phyloP scores from a whole-genome alignment of 2,329 filamentous ascomycete genomes.

The Aspergillus sp. region DNA sequence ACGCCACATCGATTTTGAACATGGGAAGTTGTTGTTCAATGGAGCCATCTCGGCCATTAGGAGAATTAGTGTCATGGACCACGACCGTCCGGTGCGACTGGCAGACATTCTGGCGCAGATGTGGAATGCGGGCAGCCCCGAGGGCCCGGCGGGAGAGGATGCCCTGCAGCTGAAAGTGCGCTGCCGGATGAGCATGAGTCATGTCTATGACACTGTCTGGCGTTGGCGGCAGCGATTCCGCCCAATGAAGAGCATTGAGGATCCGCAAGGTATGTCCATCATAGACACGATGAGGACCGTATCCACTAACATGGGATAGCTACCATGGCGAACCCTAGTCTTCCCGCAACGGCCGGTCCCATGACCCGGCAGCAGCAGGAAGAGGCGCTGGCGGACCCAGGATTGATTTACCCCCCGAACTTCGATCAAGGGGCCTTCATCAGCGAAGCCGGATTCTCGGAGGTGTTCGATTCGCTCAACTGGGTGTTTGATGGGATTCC shows the following conservation, averaged over 20 bases:
- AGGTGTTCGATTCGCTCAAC: conserved; percentile 85
- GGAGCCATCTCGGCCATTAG: conserved; percentile 60
- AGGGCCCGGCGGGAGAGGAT: conserved; percentile 35
- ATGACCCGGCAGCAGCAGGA: conserved; percentile 33
- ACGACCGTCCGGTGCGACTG: conserved; percentile 64
- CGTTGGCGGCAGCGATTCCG: conserved; percentile 67
- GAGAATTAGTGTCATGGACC: conserved; percentile 60
- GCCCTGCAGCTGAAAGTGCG: conserved; percentile 62
- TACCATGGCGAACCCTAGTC: conserved; percentile 40
- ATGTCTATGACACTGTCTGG: conserved; percentile 68
- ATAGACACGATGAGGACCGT: conserved; percentile 6
- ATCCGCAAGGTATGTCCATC: conserved; percentile 64
- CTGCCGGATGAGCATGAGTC: conserved; percentile 65
- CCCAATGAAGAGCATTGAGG: conserved; percentile 60
- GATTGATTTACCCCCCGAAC: conserved; percentile 35
- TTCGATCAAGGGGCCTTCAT: conserved; percentile 42
- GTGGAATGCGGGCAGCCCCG: conserved; percentile 55
- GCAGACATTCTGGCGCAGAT: conserved; percentile 66
- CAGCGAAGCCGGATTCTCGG: conserved; percentile 57
- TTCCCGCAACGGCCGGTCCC: conserved; percentile 29
- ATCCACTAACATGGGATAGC: conserved; percentile 23
- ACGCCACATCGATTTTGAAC: conserved; percentile 54
- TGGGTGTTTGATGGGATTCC: conserved; percentile 88
- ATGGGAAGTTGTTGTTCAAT: conserved; percentile 59
- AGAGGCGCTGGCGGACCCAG: conserved; percentile 32